Base-by-base conservation (phyloP, 176 grass and related monocot species). In the Otatea glauca region DNA sequence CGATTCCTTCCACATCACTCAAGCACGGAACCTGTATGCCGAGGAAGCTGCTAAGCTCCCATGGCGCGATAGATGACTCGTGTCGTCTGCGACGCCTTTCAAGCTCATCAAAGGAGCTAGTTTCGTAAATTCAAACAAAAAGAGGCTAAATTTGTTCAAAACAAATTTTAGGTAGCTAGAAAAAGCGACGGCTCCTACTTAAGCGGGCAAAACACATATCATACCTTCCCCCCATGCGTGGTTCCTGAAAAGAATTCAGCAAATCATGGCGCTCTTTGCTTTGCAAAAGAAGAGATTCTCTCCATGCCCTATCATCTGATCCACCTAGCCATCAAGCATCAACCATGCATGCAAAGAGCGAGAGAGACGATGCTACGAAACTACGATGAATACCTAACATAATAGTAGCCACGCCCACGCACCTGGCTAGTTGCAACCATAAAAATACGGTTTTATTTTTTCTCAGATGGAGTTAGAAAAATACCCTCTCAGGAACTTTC, bases 201-300 rank as follows among this genome's bases (percentile, higher is more conserved):
- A 23, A 74, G 4, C 10, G 0, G 14, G 9, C 56, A 21, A 18
- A 48, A 47, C 78, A 74, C 6, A 9, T 13, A 66, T 82, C 41
- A 61, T 82, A 20, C 27, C 6, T 37, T 56, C 21, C 76, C 8
- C 72, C 79, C 79, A 82, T 61, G 86, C 79, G 79, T 34, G 86
- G 63, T 81, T 83, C 79, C 72, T 69, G n/a, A 48, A 88, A 83
- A 77, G 80, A 80, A 83, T 51, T 15, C 54, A 50, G 2, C n/a
- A 49, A 71, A 88, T 83, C 79, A 88, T 88, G 72, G 29, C 32
- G 60, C 14, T 42, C 59, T 23, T 23, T 11, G 65, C 79, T 61
- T 38, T 70, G 64, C 16, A 29, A 51, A 44, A 49, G 43, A 50
- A n/a, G 65, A 45, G 38, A 56, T 20, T 50, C 21, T 35, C n/a